Base-by-base conservation (phyloP, 2,329 filamentous ascomycete species). In the Colletotrichum tropicicola region DNA sequence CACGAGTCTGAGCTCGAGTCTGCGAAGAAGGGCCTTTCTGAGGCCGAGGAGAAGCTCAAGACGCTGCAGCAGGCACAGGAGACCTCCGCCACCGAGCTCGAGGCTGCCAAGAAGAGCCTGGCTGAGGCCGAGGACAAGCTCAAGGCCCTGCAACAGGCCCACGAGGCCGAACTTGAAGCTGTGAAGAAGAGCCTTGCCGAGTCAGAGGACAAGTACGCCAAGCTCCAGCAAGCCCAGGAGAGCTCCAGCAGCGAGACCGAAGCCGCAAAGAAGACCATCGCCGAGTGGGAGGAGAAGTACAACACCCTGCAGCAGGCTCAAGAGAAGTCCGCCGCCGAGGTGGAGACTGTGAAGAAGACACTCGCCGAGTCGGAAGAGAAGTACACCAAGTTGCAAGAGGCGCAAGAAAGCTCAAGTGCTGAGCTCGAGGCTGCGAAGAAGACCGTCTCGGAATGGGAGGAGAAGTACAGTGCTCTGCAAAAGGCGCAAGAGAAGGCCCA, bases 1-100 rank as follows among this genome's bases (percentile, higher is more conserved):
- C 68, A 70, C 59, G 70, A 41, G 15, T 71, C 71, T 21, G 65
- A 69, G 47, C 57, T 70, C 45, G 68, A 69, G 59, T 30, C 71
- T 19, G 71, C 71, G 57, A 74, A 75, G 68, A 71, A 73, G 63
- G 70, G 75, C 43, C 63, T 76, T 28, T 72, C 73, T 23, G 74
- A 74, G n/a, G 69, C 72, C 8, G 57, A 73, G 55, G 73, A 75
- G 61, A 77, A 75, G 68, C 32, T 35, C 10, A 70, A 71, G 32
- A 66, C 70, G 10, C 52, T 63, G 7, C 59, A 72, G 51, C 55
- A 59, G 21, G 19, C 53, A 27, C 35, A 55, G 17, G 63, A 66
- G 7, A 73, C 7, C 19, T 53, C 35, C 19, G 17, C 8, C 13
- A 35, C 54, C 55, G 60, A 64, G 48, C 44, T 62, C 6, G 59